Base-by-base conservation (phyloP, 1,284 basidiomycete genomes). In the Golubevia sp. region DNA sequence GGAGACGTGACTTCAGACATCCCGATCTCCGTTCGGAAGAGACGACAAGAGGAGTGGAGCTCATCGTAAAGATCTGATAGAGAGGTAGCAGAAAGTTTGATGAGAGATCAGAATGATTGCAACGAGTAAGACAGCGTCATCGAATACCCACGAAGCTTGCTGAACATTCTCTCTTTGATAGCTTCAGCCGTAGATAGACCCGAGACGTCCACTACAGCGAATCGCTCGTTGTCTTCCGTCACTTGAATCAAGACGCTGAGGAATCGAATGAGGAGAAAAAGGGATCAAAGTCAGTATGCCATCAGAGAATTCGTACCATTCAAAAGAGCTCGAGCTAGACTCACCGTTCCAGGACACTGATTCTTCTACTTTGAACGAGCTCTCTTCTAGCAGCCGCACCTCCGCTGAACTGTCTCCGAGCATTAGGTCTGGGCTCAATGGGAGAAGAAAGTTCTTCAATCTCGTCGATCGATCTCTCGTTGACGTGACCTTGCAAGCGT, bases 171-270 rank as follows among this genome's bases (percentile, higher is more conserved):
- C 55, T 81, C 77, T 61, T 79, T 79, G 65, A 83, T 83, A 13
- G 70, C 72, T 26, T 73, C 73, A 18, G 79, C 73, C 2, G 73
- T 71, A 38, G 72, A 67, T 7, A 79, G 64, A 24, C 78, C 77
- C 2, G 79, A 75, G 21, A 83, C 74, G 55, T 82, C 79, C 21
- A 83, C 79, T 24, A 83, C 80, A 4, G 78, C 67, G 56, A 83
- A 83, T 23, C 77, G 63, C 50, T 83, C 80, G 57, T 83, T 83
- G 71, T 83, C 80, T 34, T 77, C 74, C 25, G 80, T 83, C 27
- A 81, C 80, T 56, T 81, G 78, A 30, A 83, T 83, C 15, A 79
- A 66, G 7, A 78, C 74, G 20, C 71, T 65, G 24, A 67, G n/a
- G n/a, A n/a, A n/a, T 23, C 18, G 48, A 49, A n/a, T n/a, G n/a